Conservation (phyloP, 352 stramenopile species). For the Phytophthora crassamura region DNA sequence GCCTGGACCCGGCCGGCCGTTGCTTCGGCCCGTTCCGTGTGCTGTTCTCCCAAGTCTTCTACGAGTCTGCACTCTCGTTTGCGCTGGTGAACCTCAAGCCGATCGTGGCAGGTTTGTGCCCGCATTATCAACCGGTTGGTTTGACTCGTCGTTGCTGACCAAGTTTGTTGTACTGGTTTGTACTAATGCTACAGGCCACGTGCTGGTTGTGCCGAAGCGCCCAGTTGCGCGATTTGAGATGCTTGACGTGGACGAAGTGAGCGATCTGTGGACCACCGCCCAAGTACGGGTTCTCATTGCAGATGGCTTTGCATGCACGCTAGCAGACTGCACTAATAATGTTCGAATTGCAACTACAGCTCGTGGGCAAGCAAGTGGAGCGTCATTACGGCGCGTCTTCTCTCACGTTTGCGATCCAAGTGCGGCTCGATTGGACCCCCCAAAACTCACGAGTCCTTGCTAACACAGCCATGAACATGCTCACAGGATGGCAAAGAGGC, state of each 20-base stretch:
- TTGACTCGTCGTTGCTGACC: background rate
- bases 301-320: background rate
- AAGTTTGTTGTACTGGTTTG: background rate
- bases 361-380: conserved; percentile 80
- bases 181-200: conserved; percentile 76
- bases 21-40: conserved; percentile 63
- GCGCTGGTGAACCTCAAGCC: conserved; percentile 95
- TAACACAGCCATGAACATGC: background rate
- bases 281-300: conserved; percentile 42
- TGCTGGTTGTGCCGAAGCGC: conserved; percentile 89
- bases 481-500: conserved; percentile 83
- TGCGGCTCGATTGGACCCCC: conserved; percentile 2
- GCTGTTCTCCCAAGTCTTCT: conserved; percentile 60
- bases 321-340: too few relatives aligned
- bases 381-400: conserved; percentile 69
- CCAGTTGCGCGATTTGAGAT: conserved; percentile 75
- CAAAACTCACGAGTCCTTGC: background rate
- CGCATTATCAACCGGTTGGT: background rate
- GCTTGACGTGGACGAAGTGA: conserved; percentile 85
- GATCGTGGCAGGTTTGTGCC: conserved; percentile 79
- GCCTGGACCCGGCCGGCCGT: conserved; percentile 36
- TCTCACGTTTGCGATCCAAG: conserved; percentile 94
- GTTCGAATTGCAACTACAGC: conserved; percentile 20
- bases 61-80: conserved; percentile 59
- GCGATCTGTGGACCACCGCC: conserved; percentile 90